These are phyloP conservation scores for Ambrosiella xylebori DNA, from an alignment of 2,329 filamentous ascomycete genomes.

Conservation along the genomic window DNA sequence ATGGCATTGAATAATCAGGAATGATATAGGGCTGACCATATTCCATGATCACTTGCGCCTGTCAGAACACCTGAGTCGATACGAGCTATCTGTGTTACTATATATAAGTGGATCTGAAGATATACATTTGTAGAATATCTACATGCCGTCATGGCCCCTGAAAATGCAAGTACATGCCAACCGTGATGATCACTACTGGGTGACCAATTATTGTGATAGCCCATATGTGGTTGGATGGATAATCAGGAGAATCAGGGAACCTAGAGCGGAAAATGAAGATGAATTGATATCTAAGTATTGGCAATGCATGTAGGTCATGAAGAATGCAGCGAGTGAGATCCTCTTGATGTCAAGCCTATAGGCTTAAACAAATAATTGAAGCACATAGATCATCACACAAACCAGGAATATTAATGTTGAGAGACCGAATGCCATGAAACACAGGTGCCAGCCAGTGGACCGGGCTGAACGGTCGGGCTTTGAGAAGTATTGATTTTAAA, in stretches of 20 bases:
- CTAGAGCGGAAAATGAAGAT: background rate
- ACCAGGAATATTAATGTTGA: background rate
- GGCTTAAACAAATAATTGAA: background rate
- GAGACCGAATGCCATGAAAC: background rate
- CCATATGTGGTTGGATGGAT: background rate
- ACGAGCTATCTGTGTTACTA: background rate
- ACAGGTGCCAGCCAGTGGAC: background rate
- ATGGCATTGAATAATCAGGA: background rate
- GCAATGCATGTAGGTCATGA: background rate
- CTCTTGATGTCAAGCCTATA: background rate
- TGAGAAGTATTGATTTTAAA: background rate
- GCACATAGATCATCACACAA: background rate
- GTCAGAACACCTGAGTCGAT: background rate
- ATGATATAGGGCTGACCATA: background rate
- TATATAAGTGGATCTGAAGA: background rate
- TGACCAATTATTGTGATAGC: background rate
- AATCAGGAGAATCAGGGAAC: background rate
- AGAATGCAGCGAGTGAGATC: background rate
- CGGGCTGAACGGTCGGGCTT: background rate
- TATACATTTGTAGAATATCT: background rate
- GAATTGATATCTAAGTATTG: background rate
- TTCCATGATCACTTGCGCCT: background rate
- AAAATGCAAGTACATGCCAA: conserved; percentile 10
- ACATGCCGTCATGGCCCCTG: background rate
- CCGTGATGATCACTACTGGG: background rate